Evolutionary conservation across 2,329 filamentous ascomycete species (phyloP).

Genomic region (Fusarium buharicum): DNA sequence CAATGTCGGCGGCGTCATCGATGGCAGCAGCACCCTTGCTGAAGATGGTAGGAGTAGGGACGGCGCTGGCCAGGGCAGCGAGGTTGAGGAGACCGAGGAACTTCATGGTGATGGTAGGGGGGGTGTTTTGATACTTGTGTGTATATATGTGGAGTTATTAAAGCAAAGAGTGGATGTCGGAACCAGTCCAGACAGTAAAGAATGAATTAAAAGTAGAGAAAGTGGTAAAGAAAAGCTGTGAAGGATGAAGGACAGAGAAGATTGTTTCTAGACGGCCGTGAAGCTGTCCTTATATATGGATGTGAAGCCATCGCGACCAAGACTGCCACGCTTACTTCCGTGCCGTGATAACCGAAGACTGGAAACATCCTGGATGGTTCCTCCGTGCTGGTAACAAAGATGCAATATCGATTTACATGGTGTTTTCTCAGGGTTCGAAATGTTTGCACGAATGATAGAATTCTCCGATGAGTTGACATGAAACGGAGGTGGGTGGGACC

Average conservation of each 20-base stretch:
- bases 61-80: slow-evolving; percentile 46
- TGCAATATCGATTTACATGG: slow-evolving; percentile 3
- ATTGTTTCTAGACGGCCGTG: neutral
- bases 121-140: neutral
- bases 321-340: neutral
- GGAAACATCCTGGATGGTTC: slow-evolving; percentile 5
- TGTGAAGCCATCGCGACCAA: slow-evolving; percentile 24
- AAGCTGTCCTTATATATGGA: slow-evolving; percentile 34
- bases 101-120: slow-evolving; percentile 45
- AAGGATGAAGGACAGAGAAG: slow-evolving; percentile 27
- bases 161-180: slow-evolving; percentile 34
- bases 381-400: neutral
- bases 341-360: slow-evolving; percentile 17
- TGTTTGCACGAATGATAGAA: slow-evolving; percentile 40
- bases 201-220: slow-evolving; percentile 33
- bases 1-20: slow-evolving; percentile 51
- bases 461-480: slow-evolving; percentile 32
- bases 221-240: slow-evolving; percentile 13
- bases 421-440: slow-evolving; percentile 8
- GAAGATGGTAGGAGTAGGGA: slow-evolving; percentile 48
- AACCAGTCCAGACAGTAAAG: slow-evolving; percentile 37
- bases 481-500: slow-evolving; percentile 23
- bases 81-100: slow-evolving; percentile 48
- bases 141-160: neutral
- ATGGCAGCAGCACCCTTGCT: slow-evolving; percentile 51